A percentile compares a stretch with the other conserved stretches of the same genome.
phyloP scores from a whole-genome alignment of 1,284 basidiomycete species.

The Exsudoporus floridanus region DNA sequence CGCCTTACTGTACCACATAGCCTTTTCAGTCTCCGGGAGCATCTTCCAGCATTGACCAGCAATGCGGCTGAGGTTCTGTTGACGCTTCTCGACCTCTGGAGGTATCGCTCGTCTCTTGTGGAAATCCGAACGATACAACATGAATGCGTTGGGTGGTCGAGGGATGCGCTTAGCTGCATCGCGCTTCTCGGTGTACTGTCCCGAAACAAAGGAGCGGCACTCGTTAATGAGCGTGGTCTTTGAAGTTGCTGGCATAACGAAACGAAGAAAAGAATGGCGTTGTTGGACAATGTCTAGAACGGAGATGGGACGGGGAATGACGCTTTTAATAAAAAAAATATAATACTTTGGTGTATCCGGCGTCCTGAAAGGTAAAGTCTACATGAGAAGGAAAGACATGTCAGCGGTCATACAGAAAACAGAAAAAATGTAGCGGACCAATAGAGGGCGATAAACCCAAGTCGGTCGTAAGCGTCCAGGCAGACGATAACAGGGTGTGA shows the following conservation, averaged over 20 bases:
- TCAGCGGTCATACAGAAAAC: conserved; percentile 2
- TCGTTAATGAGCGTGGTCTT: background rate
- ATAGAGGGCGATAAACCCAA: conserved; percentile 1
- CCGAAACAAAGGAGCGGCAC: conserved; percentile 6
- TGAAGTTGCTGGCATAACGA: conserved; percentile 10
- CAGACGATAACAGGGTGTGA: conserved; percentile 7
- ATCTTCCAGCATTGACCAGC: conserved; percentile 56
- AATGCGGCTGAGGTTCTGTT: conserved; percentile 59
- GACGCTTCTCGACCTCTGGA: conserved; percentile 43
- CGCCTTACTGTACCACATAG: conserved; percentile 46
- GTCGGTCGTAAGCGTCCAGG: conserved; percentile 8
- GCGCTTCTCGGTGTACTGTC: background rate
- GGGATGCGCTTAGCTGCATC: conserved; percentile 46
- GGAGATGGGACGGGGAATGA: background rate
- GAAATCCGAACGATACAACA: conserved; percentile 77
- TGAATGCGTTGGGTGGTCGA: conserved; percentile 81
- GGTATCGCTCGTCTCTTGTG: conserved; percentile 46
- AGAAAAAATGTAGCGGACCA: conserved; percentile 8
- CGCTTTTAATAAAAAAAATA: no score
- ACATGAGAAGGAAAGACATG: background rate
- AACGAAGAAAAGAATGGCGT: background rate
- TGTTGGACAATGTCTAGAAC: background rate
- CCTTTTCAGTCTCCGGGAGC: conserved; percentile 43
- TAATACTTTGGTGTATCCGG: background rate
- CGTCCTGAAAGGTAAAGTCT: conserved; percentile 1